Evolutionary conservation across 768 basidiomycete genomes (phyloP), one percentile per base, ranked within the genome.

Genomic region (Phylloporus sp.): DNA sequence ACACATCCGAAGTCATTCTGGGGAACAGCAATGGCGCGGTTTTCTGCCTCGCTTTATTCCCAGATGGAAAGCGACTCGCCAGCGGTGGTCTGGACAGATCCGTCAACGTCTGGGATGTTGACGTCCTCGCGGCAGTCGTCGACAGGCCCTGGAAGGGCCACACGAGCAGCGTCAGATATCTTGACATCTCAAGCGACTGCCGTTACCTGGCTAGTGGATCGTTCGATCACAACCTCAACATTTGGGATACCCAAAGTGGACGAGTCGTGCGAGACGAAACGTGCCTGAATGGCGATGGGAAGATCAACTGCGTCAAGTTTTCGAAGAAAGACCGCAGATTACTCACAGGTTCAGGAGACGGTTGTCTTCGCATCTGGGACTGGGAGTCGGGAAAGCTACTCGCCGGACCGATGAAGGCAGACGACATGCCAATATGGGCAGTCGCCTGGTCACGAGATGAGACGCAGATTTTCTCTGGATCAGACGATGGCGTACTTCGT

Each of bases 11-110:
- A 44, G 46, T 59, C 10, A 64, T 62, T 50, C 42, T 62, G 11
- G 56, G 49, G 27, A 49, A 10, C 34, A 53, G 56, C 50, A 50
- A 18, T 24, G 62, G 59, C 22, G 34, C 61, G 8, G 53, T 62
- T 6, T 62, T 62, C 18, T 62, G 59, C 32, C 62, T 62, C 7
- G 62, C 49, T 34, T 42, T 56, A 14, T 64, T 64, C 29, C 52
- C 61, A 31, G 61, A 62, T 3, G 61, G 61, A 41, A 62, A 46
- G 27, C 56, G 50, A 4, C 46, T 62, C 44, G 62, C 56, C 9
- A 64, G 64, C 32, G 62, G 62, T 45, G 62, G 62, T 37, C 59
- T 64, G 2, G 64, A 63, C 20, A 62, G 64, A 37, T 59, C 62
- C 22, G 41, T 63, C 59, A 59, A 64, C 37, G 46, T 63, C 47